phyloP scores from a whole-genome alignment of 2,329 filamentous ascomycete genomes.

The Xylariaceae sp. region DNA sequence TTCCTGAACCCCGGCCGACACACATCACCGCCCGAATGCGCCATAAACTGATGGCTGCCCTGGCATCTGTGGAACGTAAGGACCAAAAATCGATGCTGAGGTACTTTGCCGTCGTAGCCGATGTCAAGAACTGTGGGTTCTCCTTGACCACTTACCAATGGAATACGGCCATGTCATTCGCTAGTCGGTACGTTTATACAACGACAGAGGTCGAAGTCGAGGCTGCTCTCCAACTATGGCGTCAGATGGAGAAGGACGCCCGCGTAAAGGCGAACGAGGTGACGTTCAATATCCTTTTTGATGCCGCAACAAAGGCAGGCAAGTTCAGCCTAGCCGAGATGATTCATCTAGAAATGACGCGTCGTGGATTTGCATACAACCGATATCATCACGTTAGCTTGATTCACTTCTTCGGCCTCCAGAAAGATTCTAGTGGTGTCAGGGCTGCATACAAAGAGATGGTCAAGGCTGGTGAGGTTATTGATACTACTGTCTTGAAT shows the following conservation, averaged over 20 bases:
- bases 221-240: constrained; percentile 79
- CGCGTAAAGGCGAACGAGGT: constrained; percentile 71
- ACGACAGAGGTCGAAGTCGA: constrained; percentile 67
- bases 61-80: constrained; percentile 68
- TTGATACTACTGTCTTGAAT: constrained; percentile 88
- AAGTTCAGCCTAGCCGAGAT: constrained; percentile 86
- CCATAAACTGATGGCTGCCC: constrained; percentile 68
- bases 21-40: constrained; percentile 60
- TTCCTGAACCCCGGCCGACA: constrained; percentile 61
- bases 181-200: constrained; percentile 71
- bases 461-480: constrained; percentile 83
- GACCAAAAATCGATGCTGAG: constrained; percentile 72
- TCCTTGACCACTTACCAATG: constrained; percentile 74
- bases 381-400: constrained; percentile 82
- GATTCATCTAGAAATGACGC: constrained; percentile 81
- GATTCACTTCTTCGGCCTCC: constrained; percentile 84
- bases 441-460: constrained; percentile 81
- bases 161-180: constrained; percentile 84
- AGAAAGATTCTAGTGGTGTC: constrained; percentile 74
- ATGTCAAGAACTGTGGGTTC: constrained; percentile 78
- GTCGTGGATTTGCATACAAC: constrained; percentile 71
- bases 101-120: constrained; percentile 83
- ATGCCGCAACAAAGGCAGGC: constrained; percentile 83
- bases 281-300: constrained; percentile 95
- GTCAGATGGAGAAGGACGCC: constrained; percentile 82